Evolutionary conservation across 2,329 filamentous ascomycete species (phyloP).

Genomic region (Leptographium flavum): DNA sequence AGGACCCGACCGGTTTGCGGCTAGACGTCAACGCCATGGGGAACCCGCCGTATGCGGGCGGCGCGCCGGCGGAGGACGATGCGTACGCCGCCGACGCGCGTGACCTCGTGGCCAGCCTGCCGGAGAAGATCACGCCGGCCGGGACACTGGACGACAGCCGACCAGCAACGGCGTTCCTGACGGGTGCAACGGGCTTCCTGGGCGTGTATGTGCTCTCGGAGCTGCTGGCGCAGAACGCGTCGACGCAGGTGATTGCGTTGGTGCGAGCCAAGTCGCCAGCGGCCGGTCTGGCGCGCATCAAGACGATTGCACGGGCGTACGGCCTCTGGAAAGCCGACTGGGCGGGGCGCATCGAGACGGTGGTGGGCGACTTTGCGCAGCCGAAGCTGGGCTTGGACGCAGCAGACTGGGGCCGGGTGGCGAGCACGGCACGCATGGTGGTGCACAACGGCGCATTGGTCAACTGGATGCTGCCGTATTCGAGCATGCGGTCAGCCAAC

Average conservation of each 20-base stretch:
- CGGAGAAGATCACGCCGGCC: constrained; percentile 18
- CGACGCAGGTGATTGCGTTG: constrained; percentile 55
- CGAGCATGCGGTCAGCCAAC: constrained; percentile 56
- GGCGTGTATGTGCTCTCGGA: constrained; percentile 70
- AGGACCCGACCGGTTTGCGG: constrained; percentile 10
- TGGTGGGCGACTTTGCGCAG: constrained; percentile 61
- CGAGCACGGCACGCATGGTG: constrained; percentile 53
- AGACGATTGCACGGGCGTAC: constrained; percentile 57
- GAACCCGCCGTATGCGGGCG: neutral
- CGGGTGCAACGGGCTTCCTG: constrained; percentile 81
- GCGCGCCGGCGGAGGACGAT: constrained; percentile 8
- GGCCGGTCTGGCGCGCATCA: constrained; percentile 49
- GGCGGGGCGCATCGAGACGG: constrained; percentile 40
- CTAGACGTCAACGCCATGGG: too few relatives aligned
- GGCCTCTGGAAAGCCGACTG: constrained; percentile 51
- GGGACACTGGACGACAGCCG: neutral
- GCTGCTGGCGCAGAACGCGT: constrained; percentile 45
- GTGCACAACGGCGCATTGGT: constrained; percentile 73
- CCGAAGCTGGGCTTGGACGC: constrained; percentile 59
- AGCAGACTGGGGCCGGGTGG: constrained; percentile 48
- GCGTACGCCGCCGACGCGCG: constrained; percentile 9
- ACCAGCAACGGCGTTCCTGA: constrained; percentile 55
- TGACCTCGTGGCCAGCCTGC: constrained; percentile 34
- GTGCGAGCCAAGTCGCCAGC: constrained; percentile 54
- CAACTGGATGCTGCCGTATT: constrained; percentile 73